Base-by-base conservation (phyloP, 768 basidiomycete species). In the Leccinum boreale region DNA sequence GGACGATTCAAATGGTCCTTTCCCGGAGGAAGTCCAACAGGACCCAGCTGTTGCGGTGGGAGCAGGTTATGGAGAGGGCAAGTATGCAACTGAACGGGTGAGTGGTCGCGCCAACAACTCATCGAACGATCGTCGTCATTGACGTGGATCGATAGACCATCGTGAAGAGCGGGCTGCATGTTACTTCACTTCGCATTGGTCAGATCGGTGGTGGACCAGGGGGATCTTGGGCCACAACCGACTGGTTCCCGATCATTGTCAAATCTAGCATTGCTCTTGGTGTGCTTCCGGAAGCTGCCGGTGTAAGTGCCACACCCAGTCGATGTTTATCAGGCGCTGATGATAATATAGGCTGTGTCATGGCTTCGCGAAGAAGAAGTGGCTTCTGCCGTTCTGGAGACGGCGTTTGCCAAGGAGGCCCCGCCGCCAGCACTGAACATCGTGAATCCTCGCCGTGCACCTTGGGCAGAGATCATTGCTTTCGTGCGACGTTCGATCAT, bases 191-290 rank as follows among this genome's bases (percentile, higher is more conserved):
- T 28, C 71, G 82, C 3, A 74, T 81, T 10, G 82, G 80, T 0
- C 81, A 83, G 56, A 65, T 81, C 7, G 70, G 68, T 26, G 80
- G 80, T 15, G 77, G 77, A 23, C 58, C 55, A 0, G 65, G 65
- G 1, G 80, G 80, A 23, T 73, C 74, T 0, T 81, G 81, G 80
- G 73, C 72, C 3, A 68, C 72, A 3, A 74, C 67, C 0, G 79
- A 81, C 49, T 83, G 81, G 81, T 62, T 81, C 28, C 79, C 81
- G 15, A 70, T 74, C 36, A 64, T 81, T 4, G 69, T 78, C 14
- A 70, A 75, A 53, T 71, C 74, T 0, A 72, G 73, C 48, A n/a
- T 70, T 9, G 26, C 61, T 4, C 64, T 69, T 8, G 70, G 70
- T 50, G 60, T 57, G n/a, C 55, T 77, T 5, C 73, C 74, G 6